These are phyloP conservation scores for Spiraea crenata DNA, from an alignment of 331 rosid genomes.

Conservation along the genomic window DNA sequence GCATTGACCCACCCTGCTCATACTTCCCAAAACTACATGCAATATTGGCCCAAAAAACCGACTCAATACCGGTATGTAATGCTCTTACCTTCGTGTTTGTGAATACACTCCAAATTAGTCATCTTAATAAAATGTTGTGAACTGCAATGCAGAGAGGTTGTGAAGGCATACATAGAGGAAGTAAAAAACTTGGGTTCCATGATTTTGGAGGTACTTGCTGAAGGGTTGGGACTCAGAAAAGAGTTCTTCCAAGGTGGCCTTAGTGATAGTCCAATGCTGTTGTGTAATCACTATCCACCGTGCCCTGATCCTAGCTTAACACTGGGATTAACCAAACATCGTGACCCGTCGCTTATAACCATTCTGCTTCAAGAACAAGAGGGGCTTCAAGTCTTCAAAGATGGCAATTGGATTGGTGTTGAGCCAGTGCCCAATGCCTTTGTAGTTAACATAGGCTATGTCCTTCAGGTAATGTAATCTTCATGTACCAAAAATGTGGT, in stretches of 20 bases:
- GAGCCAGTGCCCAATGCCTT: constrained; percentile 50
- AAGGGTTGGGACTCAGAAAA: constrained; percentile 41
- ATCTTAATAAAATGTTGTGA: too few relatives aligned
- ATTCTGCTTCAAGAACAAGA: constrained; percentile 40
- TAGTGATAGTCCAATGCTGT: constrained; percentile 25
- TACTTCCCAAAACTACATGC: constrained; percentile 38
- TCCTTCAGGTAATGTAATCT: constrained; percentile 41
- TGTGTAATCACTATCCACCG: constrained; percentile 48
- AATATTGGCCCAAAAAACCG: constrained; percentile 74
- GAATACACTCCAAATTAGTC: too few relatives aligned
- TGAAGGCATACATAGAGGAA: constrained; percentile 37
- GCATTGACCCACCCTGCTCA: constrained; percentile 47
- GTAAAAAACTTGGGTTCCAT: constrained; percentile 35
- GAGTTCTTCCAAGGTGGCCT: constrained; percentile 43
- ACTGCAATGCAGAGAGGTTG: constrained; percentile 32
- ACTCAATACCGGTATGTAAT: constrained; percentile 39
- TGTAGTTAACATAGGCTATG: constrained; percentile 49
- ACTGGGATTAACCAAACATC: constrained; percentile 47
- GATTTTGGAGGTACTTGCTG: constrained; percentile 43
- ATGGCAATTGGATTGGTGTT: constrained; percentile 60
- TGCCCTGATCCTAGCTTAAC: constrained; percentile 67
- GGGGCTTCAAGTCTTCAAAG: constrained; percentile 63
- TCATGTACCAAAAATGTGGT: too few relatives aligned
- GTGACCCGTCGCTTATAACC: constrained; percentile 55
- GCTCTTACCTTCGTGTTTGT: background rate